Evolutionary conservation across 2,329 filamentous ascomycete species (phyloP).

Genomic region (Monosporascus sp.): DNA sequence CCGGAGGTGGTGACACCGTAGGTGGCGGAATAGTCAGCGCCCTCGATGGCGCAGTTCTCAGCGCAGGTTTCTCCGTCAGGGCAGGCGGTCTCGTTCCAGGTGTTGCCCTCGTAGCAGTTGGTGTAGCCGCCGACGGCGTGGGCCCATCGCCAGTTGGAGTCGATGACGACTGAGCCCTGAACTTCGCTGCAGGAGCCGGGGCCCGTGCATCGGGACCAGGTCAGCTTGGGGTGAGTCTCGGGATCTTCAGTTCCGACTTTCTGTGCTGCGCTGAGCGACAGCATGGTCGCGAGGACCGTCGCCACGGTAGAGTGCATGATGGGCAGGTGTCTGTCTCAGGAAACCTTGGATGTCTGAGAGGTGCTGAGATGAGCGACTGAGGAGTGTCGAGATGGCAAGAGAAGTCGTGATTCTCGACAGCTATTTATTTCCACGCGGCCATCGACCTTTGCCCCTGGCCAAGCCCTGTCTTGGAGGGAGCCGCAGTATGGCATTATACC

Average conservation of each 20-base stretch:
- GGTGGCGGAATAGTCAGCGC: constrained; percentile 36
- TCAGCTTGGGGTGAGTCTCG: constrained; percentile 40
- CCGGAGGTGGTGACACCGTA: constrained; percentile 41
- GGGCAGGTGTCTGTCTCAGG: background rate
- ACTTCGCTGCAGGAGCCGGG: constrained; percentile 36
- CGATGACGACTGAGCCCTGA: constrained; percentile 39
- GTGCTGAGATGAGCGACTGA: background rate
- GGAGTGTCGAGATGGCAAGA: background rate
- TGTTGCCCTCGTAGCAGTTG: constrained; percentile 43
- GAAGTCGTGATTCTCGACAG: background rate
- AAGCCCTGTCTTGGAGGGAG: background rate
- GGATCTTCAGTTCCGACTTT: constrained; percentile 2
- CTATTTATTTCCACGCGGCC: background rate
- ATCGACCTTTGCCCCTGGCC: background rate
- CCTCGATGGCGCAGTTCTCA: constrained; percentile 36
- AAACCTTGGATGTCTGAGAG: background rate
- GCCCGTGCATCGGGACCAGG: constrained; percentile 38
- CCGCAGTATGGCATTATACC: background rate
- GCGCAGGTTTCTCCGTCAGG: constrained; percentile 32
- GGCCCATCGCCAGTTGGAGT: constrained; percentile 48
- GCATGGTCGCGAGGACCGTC: background rate
- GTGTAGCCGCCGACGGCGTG: constrained; percentile 33
- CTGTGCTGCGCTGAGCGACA: background rate
- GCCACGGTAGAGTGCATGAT: background rate
- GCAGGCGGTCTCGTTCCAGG: constrained; percentile 27